Evolutionary conservation across 345 rosid genomes (phyloP).

Genomic region (Brassica carinata): DNA sequence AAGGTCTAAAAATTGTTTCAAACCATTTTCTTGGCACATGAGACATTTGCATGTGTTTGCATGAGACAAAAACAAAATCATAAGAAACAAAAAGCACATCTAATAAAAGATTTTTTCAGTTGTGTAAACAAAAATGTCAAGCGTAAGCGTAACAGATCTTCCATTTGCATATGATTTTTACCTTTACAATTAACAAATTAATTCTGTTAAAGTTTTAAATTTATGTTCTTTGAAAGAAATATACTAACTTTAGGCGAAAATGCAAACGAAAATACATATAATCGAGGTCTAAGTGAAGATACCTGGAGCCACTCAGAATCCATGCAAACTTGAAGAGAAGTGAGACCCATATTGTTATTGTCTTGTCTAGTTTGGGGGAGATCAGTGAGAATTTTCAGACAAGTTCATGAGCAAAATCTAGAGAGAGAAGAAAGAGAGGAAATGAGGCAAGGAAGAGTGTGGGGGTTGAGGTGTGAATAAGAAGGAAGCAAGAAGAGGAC

Average conservation of each 20-base stretch:
- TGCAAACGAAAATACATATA: background rate
- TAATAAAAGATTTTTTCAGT: background rate
- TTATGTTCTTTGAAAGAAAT: background rate
- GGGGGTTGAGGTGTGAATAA: conserved; percentile 57
- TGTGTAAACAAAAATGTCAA: background rate
- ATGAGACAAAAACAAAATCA: conserved; percentile 12
- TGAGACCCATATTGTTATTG: conserved; percentile 54
- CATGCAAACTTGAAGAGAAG: conserved; percentile 92
- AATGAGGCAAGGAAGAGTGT: conserved; percentile 30
- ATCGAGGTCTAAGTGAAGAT: background rate
- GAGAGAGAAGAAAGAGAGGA: conserved; percentile 19
- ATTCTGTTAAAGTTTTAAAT: background rate
- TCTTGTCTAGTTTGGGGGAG: conserved; percentile 7
- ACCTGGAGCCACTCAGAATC: conserved; percentile 99
- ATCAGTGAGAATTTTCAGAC: conserved; percentile 1
- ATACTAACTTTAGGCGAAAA: background rate
- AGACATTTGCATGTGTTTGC: conserved; percentile 15
- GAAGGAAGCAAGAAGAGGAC: conserved; percentile 65
- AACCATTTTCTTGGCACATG: background rate
- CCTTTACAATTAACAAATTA: background rate
- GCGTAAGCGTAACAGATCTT: background rate
- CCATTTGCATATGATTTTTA: conserved; percentile 7
- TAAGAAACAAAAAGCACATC: background rate
- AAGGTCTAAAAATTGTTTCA: conserved; percentile 1
- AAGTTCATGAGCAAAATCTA: conserved; percentile 1